These are phyloP conservation scores for Russula brevipes DNA, from an alignment of 768 basidiomycete species.

Conservation along the genomic window DNA sequence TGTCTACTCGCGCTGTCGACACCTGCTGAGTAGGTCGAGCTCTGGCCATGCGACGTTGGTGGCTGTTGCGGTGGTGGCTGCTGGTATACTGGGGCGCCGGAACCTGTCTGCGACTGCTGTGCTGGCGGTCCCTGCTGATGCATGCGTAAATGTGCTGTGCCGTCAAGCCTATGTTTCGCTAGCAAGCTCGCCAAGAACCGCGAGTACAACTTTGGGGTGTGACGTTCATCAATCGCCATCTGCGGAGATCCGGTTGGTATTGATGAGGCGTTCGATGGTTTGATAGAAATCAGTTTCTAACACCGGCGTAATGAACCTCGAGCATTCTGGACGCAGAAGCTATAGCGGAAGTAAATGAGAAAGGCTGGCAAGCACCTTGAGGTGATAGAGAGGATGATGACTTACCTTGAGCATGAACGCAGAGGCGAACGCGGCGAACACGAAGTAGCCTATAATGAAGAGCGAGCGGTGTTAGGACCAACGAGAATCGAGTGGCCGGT, in stretches of 20 bases:
- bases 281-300: slow-evolving; percentile 56
- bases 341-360: slow-evolving; percentile 27
- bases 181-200: slow-evolving; percentile 72
- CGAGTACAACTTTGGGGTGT: slow-evolving; percentile 75
- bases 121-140: slow-evolving; percentile 20
- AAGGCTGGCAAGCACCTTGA: background rate
- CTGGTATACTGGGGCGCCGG: slow-evolving; percentile 4
- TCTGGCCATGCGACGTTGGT: too few relatives aligned
- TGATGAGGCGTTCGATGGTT: slow-evolving; percentile 59
- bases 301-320: slow-evolving; percentile 51
- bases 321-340: slow-evolving; percentile 76
- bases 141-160: slow-evolving; percentile 15
- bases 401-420: slow-evolving; percentile 77
- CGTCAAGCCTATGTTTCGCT: slow-evolving; percentile 39
- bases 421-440: slow-evolving; percentile 44
- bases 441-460: slow-evolving; percentile 22
- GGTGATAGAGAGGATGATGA: background rate
- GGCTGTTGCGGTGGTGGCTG: too few relatives aligned
- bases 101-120: slow-evolving; percentile 6
- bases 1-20: too few relatives aligned
- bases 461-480: background rate
- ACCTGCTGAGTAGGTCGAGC: too few relatives aligned
- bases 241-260: slow-evolving; percentile 63
- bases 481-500: background rate
- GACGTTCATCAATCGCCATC: slow-evolving; percentile 73